phyloP scores from a whole-genome alignment of 495 filamentous ascomycete genomes.

The Choiromyces venosus region DNA sequence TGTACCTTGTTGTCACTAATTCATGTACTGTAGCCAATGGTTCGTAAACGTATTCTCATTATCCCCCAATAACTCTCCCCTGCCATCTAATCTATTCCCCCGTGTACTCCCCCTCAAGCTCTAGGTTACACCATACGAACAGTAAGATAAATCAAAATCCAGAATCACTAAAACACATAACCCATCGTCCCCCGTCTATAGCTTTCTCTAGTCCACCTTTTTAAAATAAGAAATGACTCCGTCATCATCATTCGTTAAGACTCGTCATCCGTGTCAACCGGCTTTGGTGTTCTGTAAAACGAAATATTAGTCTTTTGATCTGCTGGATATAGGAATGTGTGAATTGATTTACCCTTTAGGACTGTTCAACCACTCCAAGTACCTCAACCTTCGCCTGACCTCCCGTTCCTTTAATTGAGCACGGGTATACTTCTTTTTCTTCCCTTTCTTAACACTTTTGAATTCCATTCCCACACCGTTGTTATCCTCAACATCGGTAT shows the following conservation, averaged over 20 bases:
- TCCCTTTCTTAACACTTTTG: constrained; percentile 63
- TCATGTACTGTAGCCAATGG: no score
- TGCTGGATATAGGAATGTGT: not conserved
- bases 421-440: constrained; percentile 98
- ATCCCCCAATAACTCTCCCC: not conserved
- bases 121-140: not conserved
- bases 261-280: constrained; percentile 74
- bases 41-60: not conserved
- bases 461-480: constrained; percentile 71
- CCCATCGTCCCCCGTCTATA: not conserved
- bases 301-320: constrained; percentile 36
- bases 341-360: constrained; percentile 45
- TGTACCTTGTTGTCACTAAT: no score
- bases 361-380: constrained; percentile 88
- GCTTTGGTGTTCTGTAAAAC: constrained; percentile 70
- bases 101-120: not conserved
- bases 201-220: not conserved
- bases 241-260: not conserved
- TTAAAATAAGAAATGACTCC: not conserved
- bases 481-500: constrained; percentile 75
- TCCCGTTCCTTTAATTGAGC: constrained; percentile 92
- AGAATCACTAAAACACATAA: not conserved
- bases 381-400: constrained; percentile 75
- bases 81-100: not conserved
- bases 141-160: not conserved